Conservation (phyloP, 1,139 yeast species). For the Blastobotrys malaysiensis region DNA sequence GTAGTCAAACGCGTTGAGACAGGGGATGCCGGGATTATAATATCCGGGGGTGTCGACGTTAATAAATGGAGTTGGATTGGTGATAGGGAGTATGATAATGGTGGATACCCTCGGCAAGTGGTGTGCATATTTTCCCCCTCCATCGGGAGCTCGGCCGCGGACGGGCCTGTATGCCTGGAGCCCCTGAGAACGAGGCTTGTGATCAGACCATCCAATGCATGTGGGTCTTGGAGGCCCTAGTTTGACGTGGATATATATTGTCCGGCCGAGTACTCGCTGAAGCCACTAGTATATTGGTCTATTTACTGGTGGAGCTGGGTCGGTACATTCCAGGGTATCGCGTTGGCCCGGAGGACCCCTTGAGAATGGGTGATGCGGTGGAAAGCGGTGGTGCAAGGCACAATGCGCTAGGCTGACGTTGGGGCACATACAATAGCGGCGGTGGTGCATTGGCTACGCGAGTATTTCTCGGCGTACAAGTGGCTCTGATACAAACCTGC, state of each 20-base stretch:
- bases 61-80: neutral
- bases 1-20: too few species aligned
- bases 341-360: too few species aligned
- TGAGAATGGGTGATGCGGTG: neutral
- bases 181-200: conserved; percentile 1
- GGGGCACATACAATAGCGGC: neutral
- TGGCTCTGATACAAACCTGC: too few species aligned
- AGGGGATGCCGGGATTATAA: neutral
- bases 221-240: too few species aligned
- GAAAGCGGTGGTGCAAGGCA: neutral
- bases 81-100: too few species aligned
- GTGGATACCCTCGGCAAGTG: neutral
- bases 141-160: neutral
- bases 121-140: neutral
- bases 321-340: neutral
- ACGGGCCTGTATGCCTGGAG: neutral
- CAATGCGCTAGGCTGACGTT: neutral
- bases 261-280: too few species aligned
- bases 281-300: too few species aligned
- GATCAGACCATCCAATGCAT: neutral
- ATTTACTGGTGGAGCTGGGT: too few species aligned
- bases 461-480: neutral
- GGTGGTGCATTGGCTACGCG: too few species aligned
- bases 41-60: neutral
- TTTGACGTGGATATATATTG: too few species aligned